Evolutionary conservation across 306 rosid genomes (phyloP).

Genomic region (Begonia fuchsioides): DNA sequence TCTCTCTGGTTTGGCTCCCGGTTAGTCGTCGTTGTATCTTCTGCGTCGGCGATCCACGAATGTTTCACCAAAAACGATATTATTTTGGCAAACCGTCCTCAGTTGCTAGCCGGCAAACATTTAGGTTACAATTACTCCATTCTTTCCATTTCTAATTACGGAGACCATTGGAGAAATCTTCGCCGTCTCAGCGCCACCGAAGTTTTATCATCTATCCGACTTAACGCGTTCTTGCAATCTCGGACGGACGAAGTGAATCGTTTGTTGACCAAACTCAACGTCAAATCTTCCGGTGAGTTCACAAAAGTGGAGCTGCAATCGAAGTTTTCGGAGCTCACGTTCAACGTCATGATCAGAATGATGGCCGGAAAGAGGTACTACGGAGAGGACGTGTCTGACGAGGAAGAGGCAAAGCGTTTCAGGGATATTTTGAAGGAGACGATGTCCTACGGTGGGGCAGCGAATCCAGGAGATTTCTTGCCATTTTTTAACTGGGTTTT

Average conservation of each 20-base stretch:
- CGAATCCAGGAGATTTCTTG: constrained; percentile 3
- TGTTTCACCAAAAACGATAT: constrained; percentile 64
- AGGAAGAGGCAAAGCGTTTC: constrained; percentile 23
- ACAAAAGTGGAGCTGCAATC: constrained; percentile 22
- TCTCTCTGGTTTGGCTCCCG: constrained; percentile 22
- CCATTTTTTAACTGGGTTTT: constrained; percentile 2
- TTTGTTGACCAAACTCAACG: constrained; percentile 17
- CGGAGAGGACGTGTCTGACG: constrained; percentile 18
- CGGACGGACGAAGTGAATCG: constrained; percentile 31
- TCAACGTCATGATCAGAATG: constrained; percentile 49
- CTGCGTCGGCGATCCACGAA: constrained; percentile 31
- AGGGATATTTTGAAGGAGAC: neutral
- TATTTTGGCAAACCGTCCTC: constrained; percentile 36
- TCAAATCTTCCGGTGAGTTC: constrained; percentile 4
- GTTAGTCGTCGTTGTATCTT: constrained; percentile 30
- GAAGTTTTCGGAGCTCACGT: constrained; percentile 32
- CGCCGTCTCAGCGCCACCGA: constrained; percentile 54
- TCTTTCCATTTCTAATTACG: constrained; percentile 19
- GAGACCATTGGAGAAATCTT: constrained; percentile 71
- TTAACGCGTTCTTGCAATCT: constrained; percentile 14
- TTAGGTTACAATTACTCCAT: constrained; percentile 28
- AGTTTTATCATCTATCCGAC: constrained; percentile 30
- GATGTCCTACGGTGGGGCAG: neutral
- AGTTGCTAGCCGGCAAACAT: constrained; percentile 18
- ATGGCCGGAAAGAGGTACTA: constrained; percentile 53